These are phyloP conservation scores for Yarrowia phangngaensis DNA, from an alignment of 805 yeast species.

Conservation along the genomic window DNA sequence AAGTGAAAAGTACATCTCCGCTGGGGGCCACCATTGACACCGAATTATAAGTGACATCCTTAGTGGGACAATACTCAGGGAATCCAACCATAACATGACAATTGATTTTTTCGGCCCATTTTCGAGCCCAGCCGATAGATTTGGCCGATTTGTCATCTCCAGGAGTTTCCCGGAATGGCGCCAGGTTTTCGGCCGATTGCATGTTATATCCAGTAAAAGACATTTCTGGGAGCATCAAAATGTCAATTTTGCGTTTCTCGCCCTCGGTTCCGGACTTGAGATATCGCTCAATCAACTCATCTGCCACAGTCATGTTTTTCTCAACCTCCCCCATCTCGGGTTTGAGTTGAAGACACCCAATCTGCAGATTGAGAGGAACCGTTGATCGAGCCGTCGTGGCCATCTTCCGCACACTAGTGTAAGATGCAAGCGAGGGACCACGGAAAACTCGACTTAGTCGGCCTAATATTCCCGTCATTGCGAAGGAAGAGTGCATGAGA, in stretches of 20 bases:
- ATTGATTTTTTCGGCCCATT: conserved; percentile 47
- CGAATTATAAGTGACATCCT: conserved; percentile 52
- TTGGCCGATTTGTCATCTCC: conserved; percentile 48
- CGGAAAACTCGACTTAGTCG: no score
- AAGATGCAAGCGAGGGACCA: background rate
- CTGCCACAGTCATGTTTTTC: conserved; percentile 13
- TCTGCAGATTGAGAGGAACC: conserved; percentile 15
- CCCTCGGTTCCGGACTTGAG: background rate
- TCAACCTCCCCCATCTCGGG: conserved; percentile 16
- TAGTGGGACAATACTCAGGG: conserved; percentile 52
- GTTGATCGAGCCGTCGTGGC: conserved; percentile 14
- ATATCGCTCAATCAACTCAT: conserved; percentile 6
- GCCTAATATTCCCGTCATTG: conserved; percentile 5
- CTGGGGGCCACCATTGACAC: conserved; percentile 58
- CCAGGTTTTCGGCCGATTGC: conserved; percentile 45
- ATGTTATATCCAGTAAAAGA: conserved; percentile 84
- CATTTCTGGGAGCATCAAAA: conserved; percentile 78
- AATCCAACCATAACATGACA: conserved; percentile 79
- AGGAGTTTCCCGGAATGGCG: conserved; percentile 55
- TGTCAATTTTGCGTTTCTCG: conserved; percentile 41
- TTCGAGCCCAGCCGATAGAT: conserved; percentile 48
- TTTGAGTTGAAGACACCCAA: conserved; percentile 16
- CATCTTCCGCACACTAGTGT: background rate
- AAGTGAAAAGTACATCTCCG: conserved; percentile 60
- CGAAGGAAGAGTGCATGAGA: no score